A percentile compares a stretch with the other conserved stretches of the same genome.
Evolutionary conservation across 306 rosid species (phyloP).

Genomic region (Cucumis cinereus): DNA sequence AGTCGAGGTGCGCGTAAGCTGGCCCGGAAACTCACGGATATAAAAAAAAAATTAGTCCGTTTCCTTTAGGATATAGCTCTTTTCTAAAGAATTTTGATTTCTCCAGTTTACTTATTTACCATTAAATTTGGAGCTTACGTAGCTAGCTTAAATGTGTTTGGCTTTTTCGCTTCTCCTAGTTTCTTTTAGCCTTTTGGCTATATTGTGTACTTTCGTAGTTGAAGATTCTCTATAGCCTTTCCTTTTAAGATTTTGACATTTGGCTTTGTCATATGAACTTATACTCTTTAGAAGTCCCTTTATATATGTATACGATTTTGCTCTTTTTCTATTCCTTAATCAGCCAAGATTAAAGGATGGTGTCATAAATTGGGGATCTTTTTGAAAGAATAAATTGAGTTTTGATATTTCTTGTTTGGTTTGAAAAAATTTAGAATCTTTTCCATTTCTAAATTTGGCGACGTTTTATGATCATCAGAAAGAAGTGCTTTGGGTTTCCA

Average conservation of each 20-base stretch:
- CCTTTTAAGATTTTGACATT: background rate
- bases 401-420: constrained; percentile 1
- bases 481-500: background rate
- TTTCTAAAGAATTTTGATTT: background rate
- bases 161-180: background rate
- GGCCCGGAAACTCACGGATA: too few species aligned
- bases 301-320: background rate
- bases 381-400: too few species aligned
- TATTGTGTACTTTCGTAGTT: background rate
- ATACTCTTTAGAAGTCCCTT: background rate
- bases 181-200: background rate
- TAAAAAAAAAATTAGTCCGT: background rate
- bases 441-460: background rate
- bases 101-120: constrained; percentile 2
- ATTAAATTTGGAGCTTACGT: background rate
- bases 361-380: too few species aligned
- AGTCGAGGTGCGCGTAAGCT: too few species aligned
- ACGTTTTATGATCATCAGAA: background rate
- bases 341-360: background rate
- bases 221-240: background rate
- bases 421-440: background rate
- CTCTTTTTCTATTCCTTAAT: background rate
- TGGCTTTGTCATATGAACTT: background rate
- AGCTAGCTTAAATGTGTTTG: background rate
- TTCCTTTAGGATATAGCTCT: background rate